Conservation (phyloP, 305 asterid genomes). For the Solanum hybrid region DNA sequence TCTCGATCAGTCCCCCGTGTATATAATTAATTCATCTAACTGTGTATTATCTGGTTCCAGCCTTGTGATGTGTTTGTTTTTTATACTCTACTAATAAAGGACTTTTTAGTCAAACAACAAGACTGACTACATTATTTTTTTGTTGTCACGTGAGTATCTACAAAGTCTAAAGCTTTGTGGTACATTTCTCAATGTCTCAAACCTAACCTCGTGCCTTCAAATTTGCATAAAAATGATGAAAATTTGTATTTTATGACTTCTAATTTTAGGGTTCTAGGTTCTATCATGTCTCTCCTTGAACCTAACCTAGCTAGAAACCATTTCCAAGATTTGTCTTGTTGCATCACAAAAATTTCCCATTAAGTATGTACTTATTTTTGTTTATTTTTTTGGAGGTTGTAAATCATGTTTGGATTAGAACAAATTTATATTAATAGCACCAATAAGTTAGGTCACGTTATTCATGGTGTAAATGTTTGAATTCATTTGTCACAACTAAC, state of each 20-base stretch:
- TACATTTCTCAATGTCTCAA: constrained; percentile 18
- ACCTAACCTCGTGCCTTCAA: constrained; percentile 67
- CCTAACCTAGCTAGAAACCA: constrained; percentile 2
- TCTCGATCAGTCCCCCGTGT: constrained; percentile 21
- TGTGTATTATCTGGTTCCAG: constrained; percentile 48
- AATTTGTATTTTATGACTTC: constrained; percentile 7
- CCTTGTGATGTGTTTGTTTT: constrained; percentile 39
- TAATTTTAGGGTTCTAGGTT: constrained; percentile 16
- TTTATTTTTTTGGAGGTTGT: not conserved
- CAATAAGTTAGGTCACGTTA: not conserved
- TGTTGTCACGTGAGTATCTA: constrained; percentile 50
- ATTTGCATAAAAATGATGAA: constrained; percentile 42
- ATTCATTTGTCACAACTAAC: not conserved
- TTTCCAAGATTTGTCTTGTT: constrained; percentile 8
- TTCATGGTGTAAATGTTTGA: not conserved
- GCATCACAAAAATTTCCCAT: not conserved
- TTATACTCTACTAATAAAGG: constrained; percentile 18
- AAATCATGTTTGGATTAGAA: not conserved
- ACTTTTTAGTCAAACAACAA: constrained; percentile 38
- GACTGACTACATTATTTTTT: constrained; percentile 33
- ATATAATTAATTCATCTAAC: constrained; percentile 16
- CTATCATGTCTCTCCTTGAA: constrained; percentile 26
- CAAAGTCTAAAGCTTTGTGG: constrained; percentile 2
- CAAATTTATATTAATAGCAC: not conserved
- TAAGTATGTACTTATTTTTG: not conserved